Percentiles rank a stretch among this genome's conserved stretches.
These are phyloP conservation scores for Parmelia sp. DNA, from an alignment of 495 filamentous ascomycete species.

Conservation along the genomic window DNA sequence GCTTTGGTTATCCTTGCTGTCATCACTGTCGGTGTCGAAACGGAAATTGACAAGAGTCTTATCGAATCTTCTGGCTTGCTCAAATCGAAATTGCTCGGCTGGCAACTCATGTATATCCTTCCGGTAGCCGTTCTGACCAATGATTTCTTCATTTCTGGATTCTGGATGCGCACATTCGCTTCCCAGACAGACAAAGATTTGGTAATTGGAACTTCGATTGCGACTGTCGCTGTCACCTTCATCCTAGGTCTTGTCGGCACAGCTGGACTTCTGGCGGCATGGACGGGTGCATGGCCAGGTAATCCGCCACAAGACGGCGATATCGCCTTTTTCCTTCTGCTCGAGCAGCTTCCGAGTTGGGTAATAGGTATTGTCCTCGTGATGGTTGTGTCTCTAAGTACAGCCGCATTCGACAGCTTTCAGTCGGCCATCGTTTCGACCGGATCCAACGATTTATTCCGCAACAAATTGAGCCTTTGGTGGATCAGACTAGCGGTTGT, in stretches of 20 bases:
- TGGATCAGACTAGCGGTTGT: constrained; percentile 58
- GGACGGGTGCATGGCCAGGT: constrained; percentile 58
- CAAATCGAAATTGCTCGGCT: constrained; percentile 57
- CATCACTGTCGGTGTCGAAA: constrained; percentile 65
- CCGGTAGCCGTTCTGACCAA: constrained; percentile 70
- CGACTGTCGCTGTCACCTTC: constrained; percentile 52
- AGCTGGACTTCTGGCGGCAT: constrained; percentile 64
- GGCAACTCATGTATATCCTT: constrained; percentile 72
- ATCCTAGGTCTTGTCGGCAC: constrained; percentile 61
- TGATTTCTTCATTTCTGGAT: constrained; percentile 70
- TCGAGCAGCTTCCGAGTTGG: constrained; percentile 64
- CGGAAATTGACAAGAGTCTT: constrained; percentile 57
- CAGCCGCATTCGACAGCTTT: constrained; percentile 66
- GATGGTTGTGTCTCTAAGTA: constrained; percentile 66
- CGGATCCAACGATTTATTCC: constrained; percentile 70
- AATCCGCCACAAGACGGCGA: constrained; percentile 50
- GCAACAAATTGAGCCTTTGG: constrained; percentile 65
- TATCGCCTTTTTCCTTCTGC: constrained; percentile 65
- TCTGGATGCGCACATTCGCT: constrained; percentile 78
- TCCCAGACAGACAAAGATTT: constrained; percentile 70
- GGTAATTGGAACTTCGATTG: constrained; percentile 60
- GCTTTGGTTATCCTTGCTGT: constrained; percentile 61
- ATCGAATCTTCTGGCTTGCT: constrained; percentile 57
- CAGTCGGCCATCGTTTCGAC: constrained; percentile 73
- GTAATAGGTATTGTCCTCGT: constrained; percentile 68